Percentiles rank a stretch among this genome's conserved stretches.
These are phyloP conservation scores for Fusarium sp. DNA, from an alignment of 2,329 filamentous ascomycete species.

Conservation along the genomic window DNA sequence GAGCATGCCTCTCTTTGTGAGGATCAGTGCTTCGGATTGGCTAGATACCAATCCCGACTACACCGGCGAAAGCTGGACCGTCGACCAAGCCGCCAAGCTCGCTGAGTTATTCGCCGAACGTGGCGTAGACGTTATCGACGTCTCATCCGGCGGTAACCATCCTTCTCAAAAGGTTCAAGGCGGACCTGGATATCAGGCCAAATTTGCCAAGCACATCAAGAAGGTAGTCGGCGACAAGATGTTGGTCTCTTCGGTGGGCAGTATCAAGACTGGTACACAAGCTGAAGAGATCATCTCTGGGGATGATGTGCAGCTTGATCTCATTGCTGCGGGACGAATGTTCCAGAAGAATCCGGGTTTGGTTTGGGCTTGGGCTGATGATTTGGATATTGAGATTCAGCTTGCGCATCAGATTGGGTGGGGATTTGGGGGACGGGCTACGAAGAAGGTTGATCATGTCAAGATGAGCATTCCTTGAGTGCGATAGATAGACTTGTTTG, in stretches of 20 bases:
- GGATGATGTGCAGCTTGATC: slow-evolving; percentile 59
- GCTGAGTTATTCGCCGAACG: slow-evolving; percentile 70
- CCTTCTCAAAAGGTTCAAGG: slow-evolving; percentile 65
- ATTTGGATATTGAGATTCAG: slow-evolving; percentile 59
- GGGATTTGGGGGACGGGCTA: slow-evolving; percentile 60
- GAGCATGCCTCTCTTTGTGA: slow-evolving; percentile 76
- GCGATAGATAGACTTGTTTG: neutral
- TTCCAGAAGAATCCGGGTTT: slow-evolving; percentile 70
- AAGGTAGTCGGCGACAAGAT: slow-evolving; percentile 72
- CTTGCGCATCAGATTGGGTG: slow-evolving; percentile 66
- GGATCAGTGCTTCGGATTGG: slow-evolving; percentile 82
- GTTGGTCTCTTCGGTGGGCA: slow-evolving; percentile 60
- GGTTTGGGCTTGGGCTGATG: slow-evolving; percentile 66
- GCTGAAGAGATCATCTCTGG: slow-evolving; percentile 61
- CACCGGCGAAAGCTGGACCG: slow-evolving; percentile 71
- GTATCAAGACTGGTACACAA: slow-evolving; percentile 57
- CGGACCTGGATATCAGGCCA: slow-evolving; percentile 76
- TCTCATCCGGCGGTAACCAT: slow-evolving; percentile 75
- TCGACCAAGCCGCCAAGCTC: slow-evolving; percentile 71
- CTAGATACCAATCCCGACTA: slow-evolving; percentile 69
- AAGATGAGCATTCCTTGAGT: slow-evolving; percentile 14
- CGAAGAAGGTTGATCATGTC: slow-evolving; percentile 27
- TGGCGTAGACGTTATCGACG: slow-evolving; percentile 81
- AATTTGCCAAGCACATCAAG: slow-evolving; percentile 77
- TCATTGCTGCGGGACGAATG: slow-evolving; percentile 61